Evolutionary conservation across 805 yeast genomes (phyloP).

Genomic region (Huiozyma naganishii): DNA sequence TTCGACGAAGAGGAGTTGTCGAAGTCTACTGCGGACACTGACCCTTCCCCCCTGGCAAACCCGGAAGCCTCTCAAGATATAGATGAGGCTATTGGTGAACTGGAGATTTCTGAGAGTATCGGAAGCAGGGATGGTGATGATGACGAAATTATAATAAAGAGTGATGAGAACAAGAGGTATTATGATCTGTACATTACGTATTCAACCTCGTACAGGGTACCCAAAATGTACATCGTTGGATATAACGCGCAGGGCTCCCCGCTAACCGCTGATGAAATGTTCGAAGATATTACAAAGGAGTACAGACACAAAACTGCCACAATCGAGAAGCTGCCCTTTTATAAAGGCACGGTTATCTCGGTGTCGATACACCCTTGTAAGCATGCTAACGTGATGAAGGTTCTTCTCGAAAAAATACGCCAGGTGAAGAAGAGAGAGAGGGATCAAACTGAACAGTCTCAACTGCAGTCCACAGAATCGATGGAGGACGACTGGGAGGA

Average conservation of each 20-base stretch:
- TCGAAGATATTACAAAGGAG: constrained; percentile 85
- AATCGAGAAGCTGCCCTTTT: constrained; percentile 83
- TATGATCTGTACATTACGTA: constrained; percentile 88
- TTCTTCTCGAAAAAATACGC: constrained; percentile 66
- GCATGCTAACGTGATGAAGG: constrained; percentile 90
- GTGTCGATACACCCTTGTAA: constrained; percentile 94
- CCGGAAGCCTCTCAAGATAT: constrained; percentile 12
- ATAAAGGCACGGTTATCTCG: constrained; percentile 46
- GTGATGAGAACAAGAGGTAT: constrained; percentile 40
- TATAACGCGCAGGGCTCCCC: constrained; percentile 79
- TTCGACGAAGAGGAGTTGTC: constrained; percentile 19
- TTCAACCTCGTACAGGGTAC: constrained; percentile 91
- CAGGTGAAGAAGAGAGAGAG: constrained; percentile 33
- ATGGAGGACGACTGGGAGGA: constrained; percentile 51
- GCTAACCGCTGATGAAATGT: constrained; percentile 78
- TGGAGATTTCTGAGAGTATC: constrained; percentile 22
- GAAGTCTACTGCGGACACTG: too few species aligned
- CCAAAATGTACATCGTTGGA: constrained; percentile 87
- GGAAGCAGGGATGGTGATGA: constrained; percentile 37
- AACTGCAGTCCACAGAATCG: neutral
- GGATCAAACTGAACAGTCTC: constrained; percentile 34
- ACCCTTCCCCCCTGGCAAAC: constrained; percentile 5
- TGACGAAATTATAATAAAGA: constrained; percentile 28
- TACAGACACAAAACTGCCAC: constrained; percentile 95
- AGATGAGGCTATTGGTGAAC: constrained; percentile 20